A percentile compares a stretch with the other conserved stretches of the same genome.
phyloP scores from a whole-genome alignment of 2,329 filamentous ascomycete species.

The Penicillium sp. region DNA sequence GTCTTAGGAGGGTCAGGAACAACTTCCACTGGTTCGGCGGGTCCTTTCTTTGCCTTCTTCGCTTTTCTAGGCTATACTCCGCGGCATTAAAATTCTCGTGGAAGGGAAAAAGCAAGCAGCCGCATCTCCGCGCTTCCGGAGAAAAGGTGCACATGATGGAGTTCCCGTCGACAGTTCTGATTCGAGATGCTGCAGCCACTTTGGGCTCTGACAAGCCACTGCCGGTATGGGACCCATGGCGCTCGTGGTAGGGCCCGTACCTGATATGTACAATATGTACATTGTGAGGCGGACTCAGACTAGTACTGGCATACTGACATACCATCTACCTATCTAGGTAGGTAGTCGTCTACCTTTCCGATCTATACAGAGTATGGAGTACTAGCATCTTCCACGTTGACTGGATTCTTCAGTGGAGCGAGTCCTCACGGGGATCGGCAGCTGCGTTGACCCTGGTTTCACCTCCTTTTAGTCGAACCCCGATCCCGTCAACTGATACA shows the following conservation, averaged over 20 bases:
- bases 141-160: constrained; percentile 12
- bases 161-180: constrained; percentile 20
- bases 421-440: constrained; percentile 22
- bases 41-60: constrained; percentile 19
- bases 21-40: constrained; percentile 22
- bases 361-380: no score
- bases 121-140: constrained; percentile 10
- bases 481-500: constrained; percentile 24
- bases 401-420: neutral
- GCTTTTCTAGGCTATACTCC: neutral
- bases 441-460: constrained; percentile 23
- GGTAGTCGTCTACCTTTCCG: neutral
- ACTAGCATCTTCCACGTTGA: neutral
- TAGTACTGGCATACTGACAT: neutral
- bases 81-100: neutral
- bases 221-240: constrained; percentile 15
- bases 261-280: neutral
- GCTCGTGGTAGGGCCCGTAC: constrained; percentile 9
- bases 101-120: neutral
- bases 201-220: constrained; percentile 14
- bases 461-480: constrained; percentile 17
- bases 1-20: constrained; percentile 24
- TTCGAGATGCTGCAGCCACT: constrained; percentile 15
- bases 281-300: neutral
- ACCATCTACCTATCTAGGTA: neutral